Base-by-base conservation (phyloP, 2,329 filamentous ascomycete genomes). In the Ilyonectria mors-panacis region DNA sequence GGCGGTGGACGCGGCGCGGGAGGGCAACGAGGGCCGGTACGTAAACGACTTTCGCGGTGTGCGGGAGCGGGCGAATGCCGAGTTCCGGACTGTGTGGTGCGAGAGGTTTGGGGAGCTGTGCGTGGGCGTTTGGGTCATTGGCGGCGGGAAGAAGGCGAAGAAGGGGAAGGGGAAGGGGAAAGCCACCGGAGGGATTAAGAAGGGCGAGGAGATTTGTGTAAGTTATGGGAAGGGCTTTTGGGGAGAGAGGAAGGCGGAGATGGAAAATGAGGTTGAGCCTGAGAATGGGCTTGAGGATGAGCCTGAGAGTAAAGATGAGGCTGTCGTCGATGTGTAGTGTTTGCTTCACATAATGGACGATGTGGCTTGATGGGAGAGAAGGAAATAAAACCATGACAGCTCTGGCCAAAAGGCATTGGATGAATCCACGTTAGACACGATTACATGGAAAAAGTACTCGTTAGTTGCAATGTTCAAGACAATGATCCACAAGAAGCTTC, bases 161-260 rank as follows among this genome's bases (percentile, higher is more conserved):
- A 17, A 8, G 15, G 71, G 70, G 50, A 76, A 76, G 71, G 67
- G 67, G 50, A 73, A 67, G 60, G 77, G 76, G 33, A 79, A 76
- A 66, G 77, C 76, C 55, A 65, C 75, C 67, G 68, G 70, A 62
- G 80, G 85, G 1, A 85, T 91, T 30, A 84, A 76, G 55, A 89
- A 87, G 78, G 89, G 89, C 2, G 85, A 90, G 67, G 90, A 92
- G 82, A 87, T 92, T 59, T 75, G 91, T 58, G 87, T 92, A 13
- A 91, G 88, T 70, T 92, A 92, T 73, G 90, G 89, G 6, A 92
- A 89, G 77, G 90, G 90, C 1, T 92, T 92, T 70, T 92, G 90
- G 89, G 76, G 84, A 81, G 76, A 78, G 78, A 85, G 79, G 72
- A 75, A 47, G 53, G 45, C 5, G 2, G 71, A 72, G 4, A 54